Percentiles rank a stretch among this genome's conserved stretches.
Evolutionary conservation across 2,329 filamentous ascomycete genomes (phyloP).

Genomic region (Colletotrichum abscissum): DNA sequence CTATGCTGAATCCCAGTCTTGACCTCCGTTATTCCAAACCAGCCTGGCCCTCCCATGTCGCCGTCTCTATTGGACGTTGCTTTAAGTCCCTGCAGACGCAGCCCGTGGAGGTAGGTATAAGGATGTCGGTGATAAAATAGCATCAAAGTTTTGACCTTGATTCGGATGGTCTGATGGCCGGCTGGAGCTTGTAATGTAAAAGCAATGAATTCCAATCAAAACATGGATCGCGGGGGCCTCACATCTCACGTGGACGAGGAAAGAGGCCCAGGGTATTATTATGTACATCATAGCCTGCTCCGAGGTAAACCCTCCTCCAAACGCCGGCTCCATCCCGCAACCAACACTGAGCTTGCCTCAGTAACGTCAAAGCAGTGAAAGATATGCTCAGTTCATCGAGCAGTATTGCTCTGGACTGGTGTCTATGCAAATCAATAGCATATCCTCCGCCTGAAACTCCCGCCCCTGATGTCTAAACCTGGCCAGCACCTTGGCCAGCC

Average conservation of each 20-base stretch:
- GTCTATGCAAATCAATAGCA: constrained; percentile 1
- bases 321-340: constrained; percentile 9
- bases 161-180: background rate
- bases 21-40: background rate
- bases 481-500: background rate
- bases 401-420: background rate
- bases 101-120: background rate
- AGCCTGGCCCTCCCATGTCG: background rate
- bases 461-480: background rate
- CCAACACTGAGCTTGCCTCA: background rate
- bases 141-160: background rate
- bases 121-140: background rate
- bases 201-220: constrained; percentile 1
- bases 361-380: constrained; percentile 12
- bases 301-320: background rate
- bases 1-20: background rate
- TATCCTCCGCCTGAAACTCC: background rate
- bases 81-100: background rate
- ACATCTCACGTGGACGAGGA: constrained; percentile 32
- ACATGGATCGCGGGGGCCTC: constrained; percentile 32
- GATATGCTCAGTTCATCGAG: background rate
- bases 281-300: constrained; percentile 14
- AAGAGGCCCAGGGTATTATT: constrained; percentile 37
- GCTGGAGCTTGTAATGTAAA: background rate
- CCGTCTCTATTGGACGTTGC: background rate